A percentile compares a stretch with the other conserved stretches of the same genome.
Conservation (phyloP, 305 asterid species). For the Lippia alba region DNA sequence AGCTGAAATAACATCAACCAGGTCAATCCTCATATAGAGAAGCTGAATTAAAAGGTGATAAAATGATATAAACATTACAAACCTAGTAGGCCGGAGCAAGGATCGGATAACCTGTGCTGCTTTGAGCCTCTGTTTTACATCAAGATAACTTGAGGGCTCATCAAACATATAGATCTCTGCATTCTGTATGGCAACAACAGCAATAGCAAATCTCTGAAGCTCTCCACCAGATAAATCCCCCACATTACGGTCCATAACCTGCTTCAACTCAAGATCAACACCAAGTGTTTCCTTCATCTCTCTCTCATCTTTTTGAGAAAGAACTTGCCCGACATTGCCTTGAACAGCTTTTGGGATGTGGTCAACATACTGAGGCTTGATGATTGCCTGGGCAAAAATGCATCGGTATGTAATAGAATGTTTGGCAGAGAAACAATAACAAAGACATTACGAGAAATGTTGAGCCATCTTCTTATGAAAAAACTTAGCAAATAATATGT, state of each 20-base stretch:
- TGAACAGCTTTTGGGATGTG: constrained; percentile 96
- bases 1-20: constrained; percentile 55
- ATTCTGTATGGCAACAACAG: constrained; percentile 86
- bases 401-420: constrained; percentile 25
- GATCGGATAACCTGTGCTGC: constrained; percentile 97
- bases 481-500: not conserved
- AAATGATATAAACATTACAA: constrained; percentile 15
- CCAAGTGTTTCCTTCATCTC: constrained; percentile 70
- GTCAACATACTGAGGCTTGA: constrained; percentile 96
- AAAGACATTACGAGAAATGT: constrained; percentile 3
- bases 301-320: constrained; percentile 91
- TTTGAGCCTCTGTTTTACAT: constrained; percentile 96
- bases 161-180: constrained; percentile 99
- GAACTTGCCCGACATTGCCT: constrained; percentile 98
- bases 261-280: constrained; percentile 84
- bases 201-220: constrained; percentile 98
- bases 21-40: constrained; percentile 11
- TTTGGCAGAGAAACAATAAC: constrained; percentile 5
- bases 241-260: constrained; percentile 93
- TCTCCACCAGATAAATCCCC: constrained; percentile 99
- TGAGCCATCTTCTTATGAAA: not conserved
- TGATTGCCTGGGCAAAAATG: constrained; percentile 66
- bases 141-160: constrained; percentile 99
- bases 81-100: constrained; percentile 91
- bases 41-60: constrained; percentile 4